Evolutionary conservation across 208 protist species (phyloP).

Genomic region (Strigomonas culicis): DNA sequence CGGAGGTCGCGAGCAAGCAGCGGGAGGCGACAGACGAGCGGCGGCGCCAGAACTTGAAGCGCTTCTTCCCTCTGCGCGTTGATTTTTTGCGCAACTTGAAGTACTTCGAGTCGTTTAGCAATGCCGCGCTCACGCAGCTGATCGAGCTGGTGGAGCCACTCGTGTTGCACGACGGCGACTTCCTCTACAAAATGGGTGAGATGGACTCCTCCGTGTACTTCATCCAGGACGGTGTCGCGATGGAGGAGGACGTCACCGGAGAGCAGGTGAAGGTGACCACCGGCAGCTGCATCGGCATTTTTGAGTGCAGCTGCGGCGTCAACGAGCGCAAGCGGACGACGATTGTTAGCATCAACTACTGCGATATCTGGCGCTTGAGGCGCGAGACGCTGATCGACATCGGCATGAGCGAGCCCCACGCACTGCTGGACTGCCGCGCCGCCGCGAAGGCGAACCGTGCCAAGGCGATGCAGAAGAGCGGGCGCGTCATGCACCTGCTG

Average conservation of each 20-base stretch:
- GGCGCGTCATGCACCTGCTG: conserved; percentile 26
- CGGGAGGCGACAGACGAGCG: conserved; percentile 82
- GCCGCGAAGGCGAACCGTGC: conserved; percentile 64
- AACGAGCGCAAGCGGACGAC: conserved; percentile 74
- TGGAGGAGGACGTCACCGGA: conserved; percentile 37
- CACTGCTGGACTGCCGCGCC: conserved; percentile 71
- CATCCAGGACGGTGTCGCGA: conserved; percentile 75
- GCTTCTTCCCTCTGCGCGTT: conserved; percentile 73
- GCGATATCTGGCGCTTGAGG: conserved; percentile 78
- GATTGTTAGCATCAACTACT: conserved; percentile 83
- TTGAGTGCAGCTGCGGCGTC: conserved; percentile 82
- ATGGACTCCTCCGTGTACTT: conserved; percentile 84
- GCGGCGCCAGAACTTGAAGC: conserved; percentile 73
- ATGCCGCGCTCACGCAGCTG: conserved; percentile 42
- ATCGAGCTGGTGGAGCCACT: conserved; percentile 74
- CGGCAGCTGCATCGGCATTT: conserved; percentile 82
- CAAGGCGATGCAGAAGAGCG: conserved; percentile 39
- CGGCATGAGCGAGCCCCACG: conserved; percentile 82
- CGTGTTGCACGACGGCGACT: conserved; percentile 80
- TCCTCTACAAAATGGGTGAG: conserved; percentile 47
- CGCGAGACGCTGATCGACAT: conserved; percentile 74
- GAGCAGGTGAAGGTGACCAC: conserved; percentile 29
- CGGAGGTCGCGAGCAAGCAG: conserved; percentile 75
- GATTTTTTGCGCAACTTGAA: conserved; percentile 73
- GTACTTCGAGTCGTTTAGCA: conserved; percentile 77